These are phyloP conservation scores for Zoysia japonica DNA, from an alignment of 176 grass and related monocot species.

Conservation along the genomic window DNA sequence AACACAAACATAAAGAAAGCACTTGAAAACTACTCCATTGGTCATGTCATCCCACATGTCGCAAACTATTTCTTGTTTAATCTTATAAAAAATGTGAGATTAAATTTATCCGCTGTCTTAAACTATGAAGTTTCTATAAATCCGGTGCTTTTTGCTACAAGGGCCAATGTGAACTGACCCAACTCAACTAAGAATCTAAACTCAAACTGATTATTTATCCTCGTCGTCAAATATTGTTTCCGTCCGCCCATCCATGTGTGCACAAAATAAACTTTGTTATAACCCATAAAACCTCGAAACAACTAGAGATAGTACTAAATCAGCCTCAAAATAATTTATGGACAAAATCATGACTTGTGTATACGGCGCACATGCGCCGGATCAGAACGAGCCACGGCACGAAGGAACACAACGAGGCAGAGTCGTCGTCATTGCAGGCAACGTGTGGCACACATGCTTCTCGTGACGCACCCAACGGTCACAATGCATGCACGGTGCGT, in stretches of 20 bases:
- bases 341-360: neutral
- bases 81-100: too few species aligned
- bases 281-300: neutral
- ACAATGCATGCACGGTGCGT: neutral
- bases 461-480: constrained; percentile 28
- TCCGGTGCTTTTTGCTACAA: too few species aligned
- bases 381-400: neutral
- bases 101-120: too few species aligned
- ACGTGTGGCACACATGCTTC: neutral
- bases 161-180: too few species aligned
- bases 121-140: too few species aligned
- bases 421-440: constrained; percentile 16
- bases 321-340: neutral
- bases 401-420: neutral
- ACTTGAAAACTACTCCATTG: too few species aligned
- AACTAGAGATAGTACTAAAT: neutral
- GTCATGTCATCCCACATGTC: too few species aligned
- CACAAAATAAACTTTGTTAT: neutral
- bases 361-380: neutral
- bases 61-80: too few species aligned
- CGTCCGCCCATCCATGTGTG: neutral
- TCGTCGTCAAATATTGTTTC: neutral
- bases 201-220: neutral
- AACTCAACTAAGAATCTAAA: too few species aligned
- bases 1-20: too few species aligned